phyloP scores from a whole-genome alignment of 306 rosid species.

The Arachis stenosperma region DNA sequence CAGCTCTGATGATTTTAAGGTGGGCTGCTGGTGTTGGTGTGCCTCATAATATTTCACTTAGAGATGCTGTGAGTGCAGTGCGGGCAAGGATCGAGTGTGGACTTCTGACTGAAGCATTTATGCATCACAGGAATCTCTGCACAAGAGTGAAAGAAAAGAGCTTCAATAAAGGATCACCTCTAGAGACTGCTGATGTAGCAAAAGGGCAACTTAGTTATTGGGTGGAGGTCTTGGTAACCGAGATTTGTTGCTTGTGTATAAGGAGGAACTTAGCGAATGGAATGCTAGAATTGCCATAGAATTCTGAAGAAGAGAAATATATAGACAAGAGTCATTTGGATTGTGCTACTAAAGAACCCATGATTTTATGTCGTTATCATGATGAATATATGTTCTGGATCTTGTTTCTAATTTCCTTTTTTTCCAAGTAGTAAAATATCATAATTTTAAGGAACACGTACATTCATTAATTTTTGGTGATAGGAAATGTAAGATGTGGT shows the following conservation, averaged over 20 bases:
- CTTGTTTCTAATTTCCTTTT: too few species aligned
- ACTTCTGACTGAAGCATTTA: constrained; percentile 90
- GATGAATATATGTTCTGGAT: too few species aligned
- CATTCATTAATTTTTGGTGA: too few species aligned
- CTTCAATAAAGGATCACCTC: constrained; percentile 51
- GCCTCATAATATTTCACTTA: constrained; percentile 42
- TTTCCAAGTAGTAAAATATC: too few species aligned
- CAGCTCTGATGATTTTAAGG: constrained; percentile 87
- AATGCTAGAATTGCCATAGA: constrained; percentile 70
- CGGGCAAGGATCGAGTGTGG: constrained; percentile 98
- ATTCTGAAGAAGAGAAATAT: too few species aligned
- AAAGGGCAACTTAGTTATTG: constrained; percentile 30
- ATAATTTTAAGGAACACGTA: too few species aligned
- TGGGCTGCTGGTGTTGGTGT: constrained; percentile 88
- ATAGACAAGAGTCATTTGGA: too few species aligned
- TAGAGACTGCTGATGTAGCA: constrained; percentile 44
- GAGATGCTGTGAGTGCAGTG: constrained; percentile 92
- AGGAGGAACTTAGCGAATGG: constrained; percentile 88
- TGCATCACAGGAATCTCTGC: constrained; percentile 86
- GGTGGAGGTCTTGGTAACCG: constrained; percentile 83
- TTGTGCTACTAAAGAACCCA: constrained; percentile 9
- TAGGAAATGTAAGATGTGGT: too few species aligned
- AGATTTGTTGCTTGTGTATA: constrained; percentile 89
- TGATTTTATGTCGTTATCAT: constrained; percentile 31
- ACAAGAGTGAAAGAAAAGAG: constrained; percentile 66